Conservation (phyloP, 805 yeast species). For the Candida palmyrensis region DNA sequence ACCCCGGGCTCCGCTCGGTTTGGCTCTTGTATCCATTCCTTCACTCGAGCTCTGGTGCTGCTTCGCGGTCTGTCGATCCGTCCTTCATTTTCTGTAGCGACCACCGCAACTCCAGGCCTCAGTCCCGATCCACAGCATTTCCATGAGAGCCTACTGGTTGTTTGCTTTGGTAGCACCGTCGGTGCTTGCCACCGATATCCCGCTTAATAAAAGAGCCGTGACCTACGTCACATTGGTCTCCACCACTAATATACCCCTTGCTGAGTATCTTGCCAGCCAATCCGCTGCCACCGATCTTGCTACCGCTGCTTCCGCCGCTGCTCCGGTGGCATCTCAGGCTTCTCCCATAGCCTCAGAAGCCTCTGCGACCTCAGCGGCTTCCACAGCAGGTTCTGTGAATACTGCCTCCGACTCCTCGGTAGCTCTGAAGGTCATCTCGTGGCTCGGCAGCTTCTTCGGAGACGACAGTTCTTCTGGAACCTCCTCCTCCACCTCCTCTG, state of each 20-base stretch:
- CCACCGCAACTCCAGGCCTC: too few relatives aligned
- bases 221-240: slow-evolving; percentile 1
- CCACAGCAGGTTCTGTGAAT: slow-evolving; percentile 8
- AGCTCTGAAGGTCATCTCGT: slow-evolving; percentile 8
- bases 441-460: slow-evolving; percentile 5
- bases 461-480: slow-evolving; percentile 8
- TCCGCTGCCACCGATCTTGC: slow-evolving; percentile 18
- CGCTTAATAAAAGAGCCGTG: slow-evolving; percentile 3
- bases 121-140: too few relatives aligned
- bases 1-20: too few relatives aligned
- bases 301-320: slow-evolving; percentile 23
- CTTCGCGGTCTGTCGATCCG: too few relatives aligned
- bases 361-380: slow-evolving; percentile 7
- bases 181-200: slow-evolving; percentile 1
- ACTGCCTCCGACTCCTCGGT: slow-evolving; percentile 17
- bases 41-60: too few relatives aligned
- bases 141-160: too few relatives aligned
- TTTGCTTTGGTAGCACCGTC: slow-evolving; percentile 1
- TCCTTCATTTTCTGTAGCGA: too few relatives aligned
- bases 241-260: slow-evolving; percentile 2
- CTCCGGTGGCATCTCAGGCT: slow-evolving; percentile 18
- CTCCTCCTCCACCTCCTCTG: slow-evolving; percentile 17
- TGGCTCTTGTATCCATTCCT: too few relatives aligned
- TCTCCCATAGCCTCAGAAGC: slow-evolving; percentile 14
- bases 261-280: slow-evolving; percentile 4